A percentile compares a stretch with the other conserved stretches of the same genome.
Evolutionary conservation across 2,329 filamentous ascomycete genomes (phyloP).

Genomic region (Catunica adiposa): DNA sequence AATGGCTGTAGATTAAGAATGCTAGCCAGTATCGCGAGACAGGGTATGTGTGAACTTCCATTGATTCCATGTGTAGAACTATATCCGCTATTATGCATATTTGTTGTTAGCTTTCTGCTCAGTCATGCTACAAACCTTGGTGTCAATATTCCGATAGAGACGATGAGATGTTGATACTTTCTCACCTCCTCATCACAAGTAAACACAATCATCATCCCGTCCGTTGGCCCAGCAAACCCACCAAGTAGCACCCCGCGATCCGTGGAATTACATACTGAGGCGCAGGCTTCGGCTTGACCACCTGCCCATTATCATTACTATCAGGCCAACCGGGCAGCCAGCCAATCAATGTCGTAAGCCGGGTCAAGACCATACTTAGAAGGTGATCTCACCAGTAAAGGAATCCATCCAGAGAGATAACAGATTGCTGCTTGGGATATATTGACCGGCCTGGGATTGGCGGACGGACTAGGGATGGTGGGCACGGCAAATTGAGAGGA

Average conservation of each 20-base stretch:
- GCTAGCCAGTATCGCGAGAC: too few relatives aligned
- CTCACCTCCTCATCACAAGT: neutral
- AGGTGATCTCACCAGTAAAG: too few relatives aligned
- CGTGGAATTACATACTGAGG: neutral
- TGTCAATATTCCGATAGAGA: too few relatives aligned
- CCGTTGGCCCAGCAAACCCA: neutral
- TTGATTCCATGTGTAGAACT: too few relatives aligned
- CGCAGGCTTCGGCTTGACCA: neutral
- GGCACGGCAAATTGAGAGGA: neutral
- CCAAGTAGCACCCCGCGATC: neutral
- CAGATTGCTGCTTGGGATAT: neutral
- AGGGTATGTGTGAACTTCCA: too few relatives aligned
- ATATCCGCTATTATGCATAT: too few relatives aligned
- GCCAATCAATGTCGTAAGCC: too few relatives aligned
- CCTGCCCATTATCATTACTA: neutral
- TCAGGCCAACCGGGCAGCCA: neutral
- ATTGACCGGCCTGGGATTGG: neutral
- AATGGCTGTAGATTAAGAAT: too few relatives aligned
- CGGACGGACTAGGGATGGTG: neutral
- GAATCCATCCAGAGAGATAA: neutral
- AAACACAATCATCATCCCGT: neutral
- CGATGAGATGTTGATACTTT: too few relatives aligned
- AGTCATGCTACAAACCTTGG: too few relatives aligned
- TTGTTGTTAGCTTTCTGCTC: too few relatives aligned
- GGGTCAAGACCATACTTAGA: too few relatives aligned